Percentiles rank a stretch among this genome's conserved stretches.
These are phyloP conservation scores for Phytopythium ostracodes DNA, from an alignment of 352 stramenopile species.

Conservation along the genomic window DNA sequence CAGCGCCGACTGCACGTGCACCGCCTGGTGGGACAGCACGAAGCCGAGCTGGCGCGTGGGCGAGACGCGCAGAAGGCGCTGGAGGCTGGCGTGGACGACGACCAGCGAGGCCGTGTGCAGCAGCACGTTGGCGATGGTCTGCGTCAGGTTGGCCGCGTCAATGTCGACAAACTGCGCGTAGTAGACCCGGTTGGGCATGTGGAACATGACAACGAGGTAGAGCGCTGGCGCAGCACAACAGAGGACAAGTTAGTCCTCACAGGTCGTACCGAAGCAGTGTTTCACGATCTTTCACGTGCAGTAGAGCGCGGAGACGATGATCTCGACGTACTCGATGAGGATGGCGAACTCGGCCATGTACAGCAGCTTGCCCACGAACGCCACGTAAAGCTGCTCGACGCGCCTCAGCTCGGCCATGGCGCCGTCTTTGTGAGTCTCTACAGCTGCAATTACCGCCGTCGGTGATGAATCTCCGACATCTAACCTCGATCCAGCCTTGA, in stretches of 20 bases:
- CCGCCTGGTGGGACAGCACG: slow-evolving; percentile 39
- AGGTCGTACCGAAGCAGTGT: no score
- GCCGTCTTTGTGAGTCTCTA: background rate
- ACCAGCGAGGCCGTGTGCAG: background rate
- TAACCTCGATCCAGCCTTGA: background rate
- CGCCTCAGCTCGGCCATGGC: background rate
- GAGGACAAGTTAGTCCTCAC: background rate
- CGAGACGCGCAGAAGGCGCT: slow-evolving; percentile 31
- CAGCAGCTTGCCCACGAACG: background rate
- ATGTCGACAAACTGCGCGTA: slow-evolving; percentile 2
- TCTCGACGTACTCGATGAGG: slow-evolving; percentile 7
- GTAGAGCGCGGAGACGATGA: slow-evolving; percentile 3
- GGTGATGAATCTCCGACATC: background rate
- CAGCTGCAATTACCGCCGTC: background rate
- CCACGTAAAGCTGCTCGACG: background rate
- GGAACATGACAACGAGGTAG: slow-evolving; percentile 7
- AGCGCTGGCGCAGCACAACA: background rate
- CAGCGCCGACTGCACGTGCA: slow-evolving; percentile 22
- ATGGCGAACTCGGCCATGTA: slow-evolving; percentile 9
- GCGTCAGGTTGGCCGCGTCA: background rate
- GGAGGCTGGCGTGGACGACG: background rate
- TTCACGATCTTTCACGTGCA: background rate
- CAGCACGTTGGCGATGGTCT: background rate
- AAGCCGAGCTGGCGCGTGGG: slow-evolving; percentile 48
- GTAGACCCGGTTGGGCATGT: slow-evolving; percentile 8